phyloP scores from a whole-genome alignment of 495 filamentous ascomycete genomes.

The Aspergillus biplanus region DNA sequence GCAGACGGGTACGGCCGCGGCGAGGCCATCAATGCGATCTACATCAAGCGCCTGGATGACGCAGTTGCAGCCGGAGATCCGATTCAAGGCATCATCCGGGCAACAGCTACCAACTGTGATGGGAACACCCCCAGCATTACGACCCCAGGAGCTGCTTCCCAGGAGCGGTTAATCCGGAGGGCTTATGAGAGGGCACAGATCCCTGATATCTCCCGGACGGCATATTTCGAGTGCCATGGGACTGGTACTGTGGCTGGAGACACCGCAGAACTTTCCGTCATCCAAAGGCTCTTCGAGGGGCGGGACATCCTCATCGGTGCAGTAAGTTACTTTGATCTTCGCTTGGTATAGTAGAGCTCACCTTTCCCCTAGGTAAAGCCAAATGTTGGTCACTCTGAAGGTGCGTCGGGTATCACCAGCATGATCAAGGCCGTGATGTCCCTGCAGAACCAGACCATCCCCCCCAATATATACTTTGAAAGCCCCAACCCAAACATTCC shows the following conservation, averaged over 20 bases:
- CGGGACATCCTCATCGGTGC: slow-evolving; percentile 27
- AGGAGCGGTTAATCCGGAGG: slow-evolving; percentile 27
- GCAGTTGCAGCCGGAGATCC: slow-evolving; percentile 42
- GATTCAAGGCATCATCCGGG: slow-evolving; percentile 48
- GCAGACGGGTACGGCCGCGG: slow-evolving; percentile 70
- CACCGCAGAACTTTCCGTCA: slow-evolving; percentile 44
- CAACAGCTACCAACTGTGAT: slow-evolving; percentile 40
- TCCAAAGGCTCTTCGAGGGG: slow-evolving; percentile 43
- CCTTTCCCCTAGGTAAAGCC: slow-evolving; percentile 42
- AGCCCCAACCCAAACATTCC: background rate
- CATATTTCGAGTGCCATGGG: slow-evolving; percentile 41
- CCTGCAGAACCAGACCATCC: slow-evolving; percentile 49
- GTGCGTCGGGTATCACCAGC: background rate
- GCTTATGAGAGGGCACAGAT: slow-evolving; percentile 34
- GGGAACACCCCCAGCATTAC: slow-evolving; percentile 27
- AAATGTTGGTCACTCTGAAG: slow-evolving; percentile 49
- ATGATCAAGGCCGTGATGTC: slow-evolving; percentile 54
- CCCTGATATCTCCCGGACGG: slow-evolving; percentile 24
- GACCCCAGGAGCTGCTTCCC: slow-evolving; percentile 6
- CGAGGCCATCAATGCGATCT: slow-evolving; percentile 51
- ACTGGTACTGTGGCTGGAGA: slow-evolving; percentile 47
- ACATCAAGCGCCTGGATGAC: slow-evolving; percentile 37
- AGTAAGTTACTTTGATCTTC: background rate
- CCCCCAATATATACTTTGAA: slow-evolving; percentile 15
- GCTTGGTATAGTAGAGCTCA: background rate